Base-by-base conservation (phyloP, 768 basidiomycete genomes). In the Boletus subcaerulescens region DNA sequence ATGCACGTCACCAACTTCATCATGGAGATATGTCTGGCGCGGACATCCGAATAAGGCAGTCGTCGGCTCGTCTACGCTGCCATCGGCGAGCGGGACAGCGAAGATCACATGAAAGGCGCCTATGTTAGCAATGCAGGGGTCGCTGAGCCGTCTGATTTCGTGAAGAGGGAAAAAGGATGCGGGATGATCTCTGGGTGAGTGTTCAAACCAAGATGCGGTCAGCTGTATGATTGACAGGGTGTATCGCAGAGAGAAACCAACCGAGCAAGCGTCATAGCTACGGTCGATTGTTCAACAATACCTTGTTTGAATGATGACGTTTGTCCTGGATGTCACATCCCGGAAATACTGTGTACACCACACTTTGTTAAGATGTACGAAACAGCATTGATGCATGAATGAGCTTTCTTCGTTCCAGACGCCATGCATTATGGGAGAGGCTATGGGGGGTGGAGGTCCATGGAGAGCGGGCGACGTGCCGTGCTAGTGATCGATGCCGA, bases 111-210 rank as follows among this genome's bases (percentile, higher is more conserved):
- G 59, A 60, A 61, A n/a, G 67, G 65, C 1, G 65, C 52, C 3
- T 69, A 39, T 22, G 26, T 72, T 5, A 55, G 38, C 39, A 33
- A 13, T 4, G 47, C 48, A 14, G 42, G 20, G 8, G 57, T 67
- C 4, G 45, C 39, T 1, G 68, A 73, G 49, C 61, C 70, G 18
- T 63, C 72, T 31, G 73, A 76, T 50, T 73, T 67, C 33, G 65
- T 72, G 41, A 39, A 8, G 61, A 69, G 20, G 76, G 73, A 0
- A 48, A 46, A 32, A 57, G 43, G 22, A 62, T 65, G 48, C 67
- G 74, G 46, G 64, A 69, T n/a, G 58, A 45, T 32, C 35, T 73
- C 10, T 76, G 74, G 73, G 74, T 74, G 60, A 57, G 72, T 55
- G 2, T 17, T 2, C 2, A 4, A n/a, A 1, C 11, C 18, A 14